phyloP scores from a whole-genome alignment of 306 rosid species.

The Cucurbita pepo region DNA sequence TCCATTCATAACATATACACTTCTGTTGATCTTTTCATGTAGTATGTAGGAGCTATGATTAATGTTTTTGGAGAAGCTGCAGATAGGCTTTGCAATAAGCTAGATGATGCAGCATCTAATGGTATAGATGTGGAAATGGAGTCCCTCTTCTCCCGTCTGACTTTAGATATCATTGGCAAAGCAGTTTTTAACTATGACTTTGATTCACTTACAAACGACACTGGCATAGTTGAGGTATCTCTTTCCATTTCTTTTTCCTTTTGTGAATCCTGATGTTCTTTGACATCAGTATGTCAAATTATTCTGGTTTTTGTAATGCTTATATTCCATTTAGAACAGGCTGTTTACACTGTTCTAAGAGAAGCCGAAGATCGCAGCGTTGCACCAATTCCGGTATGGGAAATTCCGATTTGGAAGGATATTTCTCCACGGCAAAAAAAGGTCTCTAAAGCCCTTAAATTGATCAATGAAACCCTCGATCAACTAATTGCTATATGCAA shows the following conservation, averaged over 20 bases:
- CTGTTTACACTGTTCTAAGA: conserved; percentile 81
- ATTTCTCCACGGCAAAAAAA: conserved; percentile 80
- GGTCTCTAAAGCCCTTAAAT: conserved; percentile 74
- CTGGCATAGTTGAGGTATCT: conserved; percentile 87
- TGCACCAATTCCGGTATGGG: conserved; percentile 87
- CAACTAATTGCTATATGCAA: conserved; percentile 74
- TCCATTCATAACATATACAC: conserved; percentile 6
- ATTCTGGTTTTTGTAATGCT: neutral
- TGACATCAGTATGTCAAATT: conserved; percentile 9
- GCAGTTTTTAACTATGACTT: conserved; percentile 96
- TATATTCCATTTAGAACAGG: conserved; percentile 47
- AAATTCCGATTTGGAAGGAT: conserved; percentile 94
- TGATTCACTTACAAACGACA: conserved; percentile 74
- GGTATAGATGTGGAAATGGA: conserved; percentile 97
- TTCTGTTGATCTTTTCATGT: conserved; percentile 11
- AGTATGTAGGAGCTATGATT: conserved; percentile 93
- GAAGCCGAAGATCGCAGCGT: conserved; percentile 97
- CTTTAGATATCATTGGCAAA: conserved; percentile 84
- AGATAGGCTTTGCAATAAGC: conserved; percentile 83
- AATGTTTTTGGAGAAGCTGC: conserved; percentile 89
- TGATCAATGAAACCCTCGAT: conserved; percentile 64
- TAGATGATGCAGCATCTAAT: conserved; percentile 66
- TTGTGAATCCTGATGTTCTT: conserved; percentile 1
- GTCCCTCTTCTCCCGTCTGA: conserved; percentile 88
- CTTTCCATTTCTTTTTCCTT: conserved; percentile 9